Base-by-base conservation (phyloP, 495 filamentous ascomycete genomes). In the Podospora pseudocomata region DNA sequence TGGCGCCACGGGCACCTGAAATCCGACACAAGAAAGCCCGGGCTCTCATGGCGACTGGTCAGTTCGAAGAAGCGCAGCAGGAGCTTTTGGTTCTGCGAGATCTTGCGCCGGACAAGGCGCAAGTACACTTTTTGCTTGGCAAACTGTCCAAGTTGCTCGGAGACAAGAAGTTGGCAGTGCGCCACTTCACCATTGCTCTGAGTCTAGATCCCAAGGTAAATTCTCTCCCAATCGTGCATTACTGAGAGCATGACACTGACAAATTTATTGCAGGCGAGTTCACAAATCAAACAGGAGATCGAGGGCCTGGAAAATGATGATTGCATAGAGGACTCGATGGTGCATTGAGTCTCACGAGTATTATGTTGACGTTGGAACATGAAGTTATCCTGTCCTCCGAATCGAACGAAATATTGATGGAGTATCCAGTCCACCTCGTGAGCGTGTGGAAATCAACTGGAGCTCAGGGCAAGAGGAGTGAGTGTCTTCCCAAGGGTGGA, bases 171-270 rank as follows among this genome's bases (percentile, higher is more conserved):
- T 84, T 86, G 68, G 93, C 96, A 54, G 92, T 99, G 64, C 88
- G 91, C 72, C 92, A 97, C 76, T 97, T 95, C 71, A 98, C 95
- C 0, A 92, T 91, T 74, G 95, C 96, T 27, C 77, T 97, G 76
- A 97, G 97, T 79, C 80, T 99, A 73, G 95, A 99, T 84, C 95
- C 94, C 30, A 98, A 97, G 90, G 94, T 96, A 83, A 64, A 80
- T 75, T 27, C 27, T 27, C 27, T 9, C 15, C 39, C 5, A 49
- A 11, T 64, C 23, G 26, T 9, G 23, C 23, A 20, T 2, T 60
- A 0, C 62, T 27, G 26, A 20, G 58, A 69, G 27, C 18, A 18
- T 5, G 30, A 61, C 4, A 65, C 65, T 80, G 74, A 77, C 78
- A 64, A 64, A 54, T 65, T 6, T 61, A 64, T 58, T 54, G 4